Evolutionary conservation across 208 protist genomes (phyloP).

Genomic region (Crithidia brevicula): DNA sequence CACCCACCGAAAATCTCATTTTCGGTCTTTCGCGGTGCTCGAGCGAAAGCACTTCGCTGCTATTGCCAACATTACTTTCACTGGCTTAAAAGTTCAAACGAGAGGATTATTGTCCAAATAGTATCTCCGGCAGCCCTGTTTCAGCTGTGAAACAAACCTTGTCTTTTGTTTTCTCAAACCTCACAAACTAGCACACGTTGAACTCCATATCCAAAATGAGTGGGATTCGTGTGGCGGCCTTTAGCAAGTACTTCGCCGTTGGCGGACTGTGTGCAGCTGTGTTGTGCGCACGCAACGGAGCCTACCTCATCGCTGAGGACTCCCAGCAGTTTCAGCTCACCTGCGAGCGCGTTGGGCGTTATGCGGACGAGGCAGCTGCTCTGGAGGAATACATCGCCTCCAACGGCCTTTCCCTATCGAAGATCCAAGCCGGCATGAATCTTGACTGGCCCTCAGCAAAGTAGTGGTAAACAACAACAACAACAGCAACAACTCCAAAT

Average conservation of each 20-base stretch:
- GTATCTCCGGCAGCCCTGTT: no score
- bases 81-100: no score
- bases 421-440: constrained; percentile 20
- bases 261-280: constrained; percentile 40
- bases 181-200: neutral
- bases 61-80: no score
- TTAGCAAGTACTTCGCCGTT: constrained; percentile 64
- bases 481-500: no score
- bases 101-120: no score
- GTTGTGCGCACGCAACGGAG: constrained; percentile 58
- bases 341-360: constrained; percentile 41
- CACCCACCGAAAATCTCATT: no score
- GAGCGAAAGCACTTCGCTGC: no score
- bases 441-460: constrained; percentile 9
- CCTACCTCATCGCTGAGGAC: constrained; percentile 39
- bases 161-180: constrained; percentile 3
- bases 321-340: constrained; percentile 42
- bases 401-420: constrained; percentile 24
- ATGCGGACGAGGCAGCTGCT: constrained; percentile 35
- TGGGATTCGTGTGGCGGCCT: constrained; percentile 42
- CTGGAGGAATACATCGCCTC: constrained; percentile 50
- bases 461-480: neutral
- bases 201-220: constrained; percentile 31
- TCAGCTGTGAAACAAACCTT: no score
- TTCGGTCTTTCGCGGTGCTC: no score